These are phyloP conservation scores for Karstenula rhodostoma DNA, from an alignment of 2,329 filamentous ascomycete species.

Conservation along the genomic window DNA sequence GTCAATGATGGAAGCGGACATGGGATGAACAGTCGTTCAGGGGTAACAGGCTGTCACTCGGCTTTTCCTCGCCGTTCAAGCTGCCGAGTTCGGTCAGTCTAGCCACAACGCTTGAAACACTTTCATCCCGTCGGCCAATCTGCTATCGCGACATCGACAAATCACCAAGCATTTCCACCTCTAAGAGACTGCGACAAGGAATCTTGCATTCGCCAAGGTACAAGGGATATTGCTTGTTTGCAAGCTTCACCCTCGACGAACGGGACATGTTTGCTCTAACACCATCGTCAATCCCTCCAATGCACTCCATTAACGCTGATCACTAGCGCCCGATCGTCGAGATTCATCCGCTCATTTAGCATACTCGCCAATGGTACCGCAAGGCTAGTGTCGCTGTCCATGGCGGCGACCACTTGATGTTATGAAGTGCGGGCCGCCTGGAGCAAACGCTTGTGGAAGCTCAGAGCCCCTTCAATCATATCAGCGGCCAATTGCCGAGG, in stretches of 20 bases:
- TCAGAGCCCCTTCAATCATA: constrained; percentile 15
- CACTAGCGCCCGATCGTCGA: not conserved
- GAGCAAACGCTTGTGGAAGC: constrained; percentile 8
- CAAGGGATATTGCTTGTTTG: constrained; percentile 35
- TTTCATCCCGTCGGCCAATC: constrained; percentile 11
- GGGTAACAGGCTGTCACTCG: not conserved
- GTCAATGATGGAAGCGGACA: constrained; percentile 6
- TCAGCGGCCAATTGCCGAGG: constrained; percentile 18
- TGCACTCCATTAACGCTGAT: constrained; percentile 8
- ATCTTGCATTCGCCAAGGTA: constrained; percentile 35
- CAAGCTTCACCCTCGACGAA: constrained; percentile 26
- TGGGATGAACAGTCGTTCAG: not conserved
- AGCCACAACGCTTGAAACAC: not conserved
- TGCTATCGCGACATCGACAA: constrained; percentile 1
- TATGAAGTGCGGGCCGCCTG: constrained; percentile 14
- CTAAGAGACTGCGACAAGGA: constrained; percentile 34
- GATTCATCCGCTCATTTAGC: constrained; percentile 18
- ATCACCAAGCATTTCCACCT: constrained; percentile 19
- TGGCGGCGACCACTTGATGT: constrained; percentile 5
- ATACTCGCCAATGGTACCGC: constrained; percentile 22
- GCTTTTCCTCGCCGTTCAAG: constrained; percentile 4
- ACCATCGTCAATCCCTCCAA: constrained; percentile 19
- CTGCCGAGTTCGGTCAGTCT: not conserved
- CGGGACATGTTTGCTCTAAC: constrained; percentile 24
- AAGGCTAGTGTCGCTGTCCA: constrained; percentile 1